phyloP scores from a whole-genome alignment of 768 basidiomycete species.

The Mycena crocata region DNA sequence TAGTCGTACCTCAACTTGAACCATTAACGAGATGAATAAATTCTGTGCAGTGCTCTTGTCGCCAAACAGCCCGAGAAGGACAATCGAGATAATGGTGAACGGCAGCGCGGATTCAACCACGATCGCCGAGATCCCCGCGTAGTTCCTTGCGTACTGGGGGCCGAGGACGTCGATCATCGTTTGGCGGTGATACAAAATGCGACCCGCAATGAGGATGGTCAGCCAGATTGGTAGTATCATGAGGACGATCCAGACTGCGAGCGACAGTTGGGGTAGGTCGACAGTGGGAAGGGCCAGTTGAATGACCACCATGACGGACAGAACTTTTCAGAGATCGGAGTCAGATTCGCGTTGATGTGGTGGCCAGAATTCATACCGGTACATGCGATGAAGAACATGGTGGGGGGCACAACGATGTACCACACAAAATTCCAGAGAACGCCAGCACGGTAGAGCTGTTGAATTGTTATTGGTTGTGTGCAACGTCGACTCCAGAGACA shows the following conservation, averaged over 20 bases:
- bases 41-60: slow-evolving; percentile 36
- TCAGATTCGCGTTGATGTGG: too few relatives aligned
- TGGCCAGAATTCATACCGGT: slow-evolving; percentile 26
- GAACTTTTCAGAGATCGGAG: slow-evolving; percentile 33
- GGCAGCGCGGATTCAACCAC: slow-evolving; percentile 50
- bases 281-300: slow-evolving; percentile 43
- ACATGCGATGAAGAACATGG: slow-evolving; percentile 34
- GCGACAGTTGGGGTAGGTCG: slow-evolving; percentile 42
- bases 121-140: slow-evolving; percentile 46
- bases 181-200: slow-evolving; percentile 45
- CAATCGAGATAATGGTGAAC: slow-evolving; percentile 47
- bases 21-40: slow-evolving; percentile 39
- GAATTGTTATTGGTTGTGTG: neutral
- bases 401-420: slow-evolving; percentile 35
- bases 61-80: slow-evolving; percentile 38
- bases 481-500: slow-evolving; percentile 7
- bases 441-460: slow-evolving; percentile 50
- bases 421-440: slow-evolving; percentile 43
- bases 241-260: slow-evolving; percentile 47
- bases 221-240: slow-evolving; percentile 46
- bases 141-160: slow-evolving; percentile 39
- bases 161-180: slow-evolving; percentile 37
- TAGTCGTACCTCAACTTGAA: slow-evolving; percentile 36
- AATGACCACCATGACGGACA: slow-evolving; percentile 46
- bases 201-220: slow-evolving; percentile 44